Conservation (phyloP, 148 eudicot genomes). For the Rhododendron kiyosumense region DNA sequence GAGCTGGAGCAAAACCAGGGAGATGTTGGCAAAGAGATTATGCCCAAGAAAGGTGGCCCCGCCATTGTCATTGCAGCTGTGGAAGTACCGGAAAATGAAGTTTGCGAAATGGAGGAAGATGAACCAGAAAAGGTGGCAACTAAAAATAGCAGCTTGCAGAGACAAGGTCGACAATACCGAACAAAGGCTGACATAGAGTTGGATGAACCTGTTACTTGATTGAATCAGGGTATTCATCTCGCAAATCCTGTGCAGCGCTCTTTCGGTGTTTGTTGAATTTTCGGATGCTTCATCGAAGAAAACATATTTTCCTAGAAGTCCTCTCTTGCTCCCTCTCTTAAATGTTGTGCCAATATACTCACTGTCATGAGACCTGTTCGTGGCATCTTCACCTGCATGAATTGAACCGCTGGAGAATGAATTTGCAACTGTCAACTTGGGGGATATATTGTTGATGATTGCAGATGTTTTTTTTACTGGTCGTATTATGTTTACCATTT, state of each 20-base stretch:
- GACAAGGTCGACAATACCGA: constrained; percentile 55
- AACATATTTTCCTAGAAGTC: not conserved
- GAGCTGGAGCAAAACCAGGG: constrained; percentile 19
- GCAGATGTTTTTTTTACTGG: not conserved
- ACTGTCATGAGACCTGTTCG: not conserved
- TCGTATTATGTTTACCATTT: not conserved
- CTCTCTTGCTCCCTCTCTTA: not conserved
- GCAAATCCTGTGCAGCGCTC: not conserved
- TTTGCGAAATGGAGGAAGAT: constrained; percentile 73
- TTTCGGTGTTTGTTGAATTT: not conserved
- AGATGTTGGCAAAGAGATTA: constrained; percentile 13
- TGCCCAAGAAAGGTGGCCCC: not conserved
- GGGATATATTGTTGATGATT: not conserved
- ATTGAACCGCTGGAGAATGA: not conserved
- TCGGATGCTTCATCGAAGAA: not conserved
- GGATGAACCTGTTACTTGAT: constrained; percentile 29
- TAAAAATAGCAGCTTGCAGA: constrained; percentile 23
- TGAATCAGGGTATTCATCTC: not conserved
- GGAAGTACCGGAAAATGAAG: constrained; percentile 27
- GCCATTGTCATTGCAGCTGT: constrained; percentile 2
- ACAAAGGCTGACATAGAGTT: constrained; percentile 24
- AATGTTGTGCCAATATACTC: not conserved
- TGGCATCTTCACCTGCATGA: not conserved
- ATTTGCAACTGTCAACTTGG: not conserved
- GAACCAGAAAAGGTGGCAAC: constrained; percentile 25